These are phyloP conservation scores for Amphibolis antarctica DNA, from an alignment of 106 monocot genomes.

Conservation along the genomic window DNA sequence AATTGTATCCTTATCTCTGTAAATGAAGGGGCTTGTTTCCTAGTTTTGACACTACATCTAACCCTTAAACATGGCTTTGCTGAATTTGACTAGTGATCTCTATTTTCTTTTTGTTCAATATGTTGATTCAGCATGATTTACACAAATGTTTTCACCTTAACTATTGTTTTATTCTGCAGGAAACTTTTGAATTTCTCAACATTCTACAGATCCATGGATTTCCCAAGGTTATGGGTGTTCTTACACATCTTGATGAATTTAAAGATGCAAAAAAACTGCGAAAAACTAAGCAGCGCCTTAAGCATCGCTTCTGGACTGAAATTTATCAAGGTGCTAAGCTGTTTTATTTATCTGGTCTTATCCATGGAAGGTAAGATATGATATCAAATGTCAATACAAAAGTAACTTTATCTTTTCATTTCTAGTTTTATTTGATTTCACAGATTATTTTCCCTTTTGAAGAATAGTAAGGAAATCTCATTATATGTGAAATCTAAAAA, in stretches of 20 bases:
- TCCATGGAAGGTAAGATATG: slow-evolving; percentile 74
- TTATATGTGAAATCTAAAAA: too few relatives aligned
- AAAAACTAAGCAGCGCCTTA: slow-evolving; percentile 89
- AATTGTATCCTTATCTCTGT: too few relatives aligned
- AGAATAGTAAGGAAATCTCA: too few relatives aligned
- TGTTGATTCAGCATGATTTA: background rate
- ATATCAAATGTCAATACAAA: too few relatives aligned
- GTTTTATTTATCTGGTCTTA: slow-evolving; percentile 92
- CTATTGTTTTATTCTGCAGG: slow-evolving; percentile 42
- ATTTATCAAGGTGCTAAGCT: slow-evolving; percentile 77
- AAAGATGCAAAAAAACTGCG: slow-evolving; percentile 90
- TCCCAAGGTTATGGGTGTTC: slow-evolving; percentile 93
- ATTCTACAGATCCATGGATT: slow-evolving; percentile 92
- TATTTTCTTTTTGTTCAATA: too few relatives aligned
- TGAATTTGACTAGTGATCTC: too few relatives aligned
- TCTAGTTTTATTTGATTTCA: too few relatives aligned
- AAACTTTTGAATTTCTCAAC: slow-evolving; percentile 99
- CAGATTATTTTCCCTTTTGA: too few relatives aligned
- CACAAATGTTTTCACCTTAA: background rate
- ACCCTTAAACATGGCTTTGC: too few relatives aligned
- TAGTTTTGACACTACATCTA: too few relatives aligned
- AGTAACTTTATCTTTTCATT: too few relatives aligned
- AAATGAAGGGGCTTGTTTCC: too few relatives aligned
- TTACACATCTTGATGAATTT: slow-evolving; percentile 95
- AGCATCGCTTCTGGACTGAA: slow-evolving; percentile 97